Conservation (phyloP, 2,329 filamentous ascomycete genomes). For the Coniochaeta sp. region DNA sequence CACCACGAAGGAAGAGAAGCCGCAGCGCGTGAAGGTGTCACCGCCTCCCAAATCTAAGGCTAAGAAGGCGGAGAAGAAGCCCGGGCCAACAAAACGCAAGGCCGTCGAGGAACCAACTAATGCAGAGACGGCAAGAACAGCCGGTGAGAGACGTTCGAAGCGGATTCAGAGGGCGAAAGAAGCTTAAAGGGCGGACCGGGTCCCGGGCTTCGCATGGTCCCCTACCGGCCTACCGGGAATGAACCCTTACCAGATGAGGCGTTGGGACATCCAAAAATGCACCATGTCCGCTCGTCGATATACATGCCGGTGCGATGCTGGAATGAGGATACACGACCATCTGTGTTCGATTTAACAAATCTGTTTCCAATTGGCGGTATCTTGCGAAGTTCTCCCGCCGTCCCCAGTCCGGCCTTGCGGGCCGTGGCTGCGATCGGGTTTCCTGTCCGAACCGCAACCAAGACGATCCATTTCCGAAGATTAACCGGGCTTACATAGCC, state of each 20-base stretch:
- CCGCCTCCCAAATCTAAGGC: not conserved
- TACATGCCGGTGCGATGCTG: not conserved
- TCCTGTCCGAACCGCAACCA: not conserved
- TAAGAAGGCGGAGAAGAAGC: conserved; percentile 5
- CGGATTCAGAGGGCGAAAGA: conserved; percentile 11
- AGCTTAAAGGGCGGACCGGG: conserved; percentile 8
- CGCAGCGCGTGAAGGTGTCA: no score
- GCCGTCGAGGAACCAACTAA: conserved; percentile 9
- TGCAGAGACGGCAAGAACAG: conserved; percentile 1
- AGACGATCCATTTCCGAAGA: no score
- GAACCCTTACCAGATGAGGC: not conserved
- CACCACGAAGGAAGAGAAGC: not conserved
- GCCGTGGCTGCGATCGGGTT: not conserved
- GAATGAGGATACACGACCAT: not conserved
- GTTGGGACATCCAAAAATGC: conserved; percentile 11
- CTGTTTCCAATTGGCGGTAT: not conserved
- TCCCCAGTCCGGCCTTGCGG: not conserved
- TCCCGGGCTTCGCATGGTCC: no score
- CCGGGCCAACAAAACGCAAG: conserved; percentile 13
- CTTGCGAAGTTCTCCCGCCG: not conserved
- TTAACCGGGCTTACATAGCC: not conserved
- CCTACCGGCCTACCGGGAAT: no score
- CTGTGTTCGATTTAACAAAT: not conserved
- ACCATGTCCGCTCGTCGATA: no score
- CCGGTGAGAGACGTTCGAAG: conserved; percentile 15